Evolutionary conservation across 306 rosid genomes (phyloP).

Genomic region (Cucumis hystrix): DNA sequence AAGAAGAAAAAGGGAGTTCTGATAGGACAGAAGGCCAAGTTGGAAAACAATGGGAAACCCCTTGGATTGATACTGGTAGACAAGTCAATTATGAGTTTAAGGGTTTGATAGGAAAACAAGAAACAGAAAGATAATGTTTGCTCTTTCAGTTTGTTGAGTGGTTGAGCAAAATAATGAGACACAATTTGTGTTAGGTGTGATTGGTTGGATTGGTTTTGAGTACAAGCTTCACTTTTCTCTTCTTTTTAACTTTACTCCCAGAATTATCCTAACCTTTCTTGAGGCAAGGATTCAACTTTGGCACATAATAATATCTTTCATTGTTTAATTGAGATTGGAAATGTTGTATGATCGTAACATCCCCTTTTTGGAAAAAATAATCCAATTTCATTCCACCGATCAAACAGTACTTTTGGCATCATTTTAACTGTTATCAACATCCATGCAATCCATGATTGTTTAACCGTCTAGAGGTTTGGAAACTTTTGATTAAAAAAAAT

Average conservation of each 20-base stretch:
- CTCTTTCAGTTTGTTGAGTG: constrained; percentile 5
- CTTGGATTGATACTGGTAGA: not conserved
- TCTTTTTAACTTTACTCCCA: not conserved
- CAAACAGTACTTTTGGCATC: not conserved
- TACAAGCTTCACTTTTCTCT: not conserved
- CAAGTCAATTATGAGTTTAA: constrained; percentile 11
- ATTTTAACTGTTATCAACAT: not conserved
- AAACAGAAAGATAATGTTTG: not conserved
- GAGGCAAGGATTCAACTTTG: not conserved
- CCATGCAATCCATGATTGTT: not conserved
- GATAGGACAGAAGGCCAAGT: constrained; percentile 1
- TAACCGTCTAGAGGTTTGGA: not conserved
- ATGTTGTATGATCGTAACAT: not conserved
- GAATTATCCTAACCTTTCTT: not conserved
- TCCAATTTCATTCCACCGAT: not conserved
- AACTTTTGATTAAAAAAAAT: no score
- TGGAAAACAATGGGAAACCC: constrained; percentile 13
- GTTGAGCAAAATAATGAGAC: constrained; percentile 14
- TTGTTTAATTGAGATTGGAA: not conserved
- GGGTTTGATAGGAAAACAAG: not conserved
- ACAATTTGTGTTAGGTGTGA: constrained; percentile 11
- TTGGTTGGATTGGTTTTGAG: constrained; percentile 3
- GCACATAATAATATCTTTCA: not conserved
- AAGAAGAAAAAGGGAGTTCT: not conserved
- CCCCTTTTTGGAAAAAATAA: not conserved